These are phyloP conservation scores for Aureobasidium namibiae DNA, from an alignment of 2,329 filamentous ascomycete species.

Conservation along the genomic window DNA sequence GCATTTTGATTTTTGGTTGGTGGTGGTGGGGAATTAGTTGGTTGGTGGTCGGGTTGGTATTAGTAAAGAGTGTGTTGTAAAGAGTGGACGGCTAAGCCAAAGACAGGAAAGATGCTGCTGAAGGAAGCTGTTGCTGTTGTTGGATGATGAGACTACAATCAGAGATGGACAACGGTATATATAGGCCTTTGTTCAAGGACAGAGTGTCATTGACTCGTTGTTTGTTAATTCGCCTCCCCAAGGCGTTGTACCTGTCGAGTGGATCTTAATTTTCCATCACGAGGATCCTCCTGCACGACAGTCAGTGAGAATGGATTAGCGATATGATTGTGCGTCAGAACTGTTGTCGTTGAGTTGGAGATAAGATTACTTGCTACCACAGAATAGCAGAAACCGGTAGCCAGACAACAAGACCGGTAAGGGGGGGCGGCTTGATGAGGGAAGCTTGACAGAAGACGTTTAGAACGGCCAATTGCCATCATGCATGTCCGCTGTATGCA, in stretches of 20 bases:
- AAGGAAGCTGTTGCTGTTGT: constrained; percentile 11
- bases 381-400: background rate
- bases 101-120: constrained; percentile 7
- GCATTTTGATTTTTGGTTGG: constrained; percentile 9
- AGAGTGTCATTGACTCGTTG: background rate
- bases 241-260: constrained; percentile 2
- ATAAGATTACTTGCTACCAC: constrained; percentile 2
- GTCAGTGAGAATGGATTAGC: background rate
- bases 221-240: background rate
- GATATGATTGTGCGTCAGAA: constrained; percentile 10
- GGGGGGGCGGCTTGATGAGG: constrained; percentile 1
- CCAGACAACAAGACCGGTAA: background rate
- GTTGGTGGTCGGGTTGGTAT: constrained; percentile 5
- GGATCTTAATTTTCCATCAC: constrained; percentile 3
- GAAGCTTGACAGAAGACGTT: constrained; percentile 10
- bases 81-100: constrained; percentile 14
- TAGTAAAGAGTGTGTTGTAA: constrained; percentile 8
- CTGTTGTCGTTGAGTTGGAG: constrained; percentile 11
- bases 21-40: constrained; percentile 6
- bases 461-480: constrained; percentile 1
- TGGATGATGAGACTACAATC: constrained; percentile 9
- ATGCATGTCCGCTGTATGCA: constrained; percentile 4
- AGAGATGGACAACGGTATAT: constrained; percentile 2
- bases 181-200: background rate
- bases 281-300: background rate